Conservation (phyloP, 164 flowering plant species). For the Platanus orientalis region DNA sequence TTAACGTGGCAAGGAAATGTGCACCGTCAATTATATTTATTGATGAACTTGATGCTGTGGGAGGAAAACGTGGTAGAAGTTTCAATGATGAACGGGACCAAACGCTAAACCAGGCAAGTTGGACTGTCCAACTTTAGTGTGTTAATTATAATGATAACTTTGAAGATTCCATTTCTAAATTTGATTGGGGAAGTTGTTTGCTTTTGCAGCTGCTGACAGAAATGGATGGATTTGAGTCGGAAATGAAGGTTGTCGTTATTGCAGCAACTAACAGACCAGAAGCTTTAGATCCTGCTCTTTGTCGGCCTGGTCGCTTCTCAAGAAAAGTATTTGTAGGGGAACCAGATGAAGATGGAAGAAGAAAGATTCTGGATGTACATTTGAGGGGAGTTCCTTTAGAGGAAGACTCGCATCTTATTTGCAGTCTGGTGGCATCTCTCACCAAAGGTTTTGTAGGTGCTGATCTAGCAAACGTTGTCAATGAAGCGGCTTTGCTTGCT, state of each 20-base stretch:
- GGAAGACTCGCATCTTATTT: constrained; percentile 61
- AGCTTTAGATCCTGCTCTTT: constrained; percentile 92
- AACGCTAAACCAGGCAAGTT: constrained; percentile 81
- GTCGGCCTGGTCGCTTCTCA: constrained; percentile 97
- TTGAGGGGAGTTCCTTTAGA: constrained; percentile 84
- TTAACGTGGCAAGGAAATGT: constrained; percentile 72
- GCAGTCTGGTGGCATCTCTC: constrained; percentile 80
- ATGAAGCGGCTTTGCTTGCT: constrained; percentile 94
- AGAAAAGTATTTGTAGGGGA: constrained; percentile 90
- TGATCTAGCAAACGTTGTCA: constrained; percentile 94
- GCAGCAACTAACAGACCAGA: constrained; percentile 97
- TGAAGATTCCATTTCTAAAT: neutral
- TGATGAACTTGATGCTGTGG: constrained; percentile 98
- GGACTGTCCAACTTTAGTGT: constrained; percentile 6
- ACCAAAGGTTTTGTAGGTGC: constrained; percentile 95
- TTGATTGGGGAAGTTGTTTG: constrained; percentile 9
- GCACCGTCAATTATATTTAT: constrained; percentile 95
- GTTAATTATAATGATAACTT: neutral
- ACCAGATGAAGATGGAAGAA: constrained; percentile 89
- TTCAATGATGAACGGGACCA: constrained; percentile 99
- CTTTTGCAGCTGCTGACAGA: constrained; percentile 82
- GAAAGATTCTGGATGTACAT: constrained; percentile 85
- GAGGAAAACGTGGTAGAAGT: constrained; percentile 96
- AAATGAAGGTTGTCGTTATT: constrained; percentile 75
- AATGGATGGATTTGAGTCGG: constrained; percentile 99